These are phyloP conservation scores for Paraphoma sp. DNA, from an alignment of 2,329 filamentous ascomycete genomes.

Conservation along the genomic window DNA sequence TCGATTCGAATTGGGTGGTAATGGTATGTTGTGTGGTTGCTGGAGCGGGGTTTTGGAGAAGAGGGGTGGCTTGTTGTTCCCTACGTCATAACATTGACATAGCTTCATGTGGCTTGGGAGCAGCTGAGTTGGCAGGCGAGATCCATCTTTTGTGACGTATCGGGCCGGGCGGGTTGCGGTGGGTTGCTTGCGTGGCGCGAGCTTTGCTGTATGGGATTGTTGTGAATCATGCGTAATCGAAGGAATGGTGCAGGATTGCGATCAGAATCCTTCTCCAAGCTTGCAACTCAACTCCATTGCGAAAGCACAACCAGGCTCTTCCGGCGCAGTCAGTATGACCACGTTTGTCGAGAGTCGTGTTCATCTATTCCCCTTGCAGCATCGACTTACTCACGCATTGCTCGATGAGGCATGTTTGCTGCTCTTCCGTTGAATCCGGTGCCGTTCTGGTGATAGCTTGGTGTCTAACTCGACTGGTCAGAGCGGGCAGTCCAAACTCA, in stretches of 20 bases:
- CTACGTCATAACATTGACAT: conserved; percentile 4
- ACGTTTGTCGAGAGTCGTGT: too few species aligned
- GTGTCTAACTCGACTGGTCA: background rate
- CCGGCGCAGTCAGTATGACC: too few species aligned
- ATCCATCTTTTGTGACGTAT: background rate
- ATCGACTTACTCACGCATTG: too few species aligned
- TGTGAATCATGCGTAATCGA: background rate
- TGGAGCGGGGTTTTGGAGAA: conserved; percentile 1
- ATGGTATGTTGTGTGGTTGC: background rate
- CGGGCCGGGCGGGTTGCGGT: background rate
- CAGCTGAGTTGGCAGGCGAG: conserved; percentile 5
- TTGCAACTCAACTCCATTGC: too few species aligned
- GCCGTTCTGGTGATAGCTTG: background rate
- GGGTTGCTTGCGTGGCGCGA: background rate
- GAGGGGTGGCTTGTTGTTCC: background rate
- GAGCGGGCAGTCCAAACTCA: background rate
- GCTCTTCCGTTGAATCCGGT: background rate
- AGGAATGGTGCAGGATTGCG: background rate
- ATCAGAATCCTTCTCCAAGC: too few species aligned
- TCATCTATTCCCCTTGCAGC: too few species aligned
- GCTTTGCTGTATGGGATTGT: background rate
- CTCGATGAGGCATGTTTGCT: background rate
- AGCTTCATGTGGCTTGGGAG: conserved; percentile 5
- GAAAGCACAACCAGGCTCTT: too few species aligned
- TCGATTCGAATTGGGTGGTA: background rate